phyloP scores from a whole-genome alignment of 805 yeast species.

The Teunomyces cretensis region DNA sequence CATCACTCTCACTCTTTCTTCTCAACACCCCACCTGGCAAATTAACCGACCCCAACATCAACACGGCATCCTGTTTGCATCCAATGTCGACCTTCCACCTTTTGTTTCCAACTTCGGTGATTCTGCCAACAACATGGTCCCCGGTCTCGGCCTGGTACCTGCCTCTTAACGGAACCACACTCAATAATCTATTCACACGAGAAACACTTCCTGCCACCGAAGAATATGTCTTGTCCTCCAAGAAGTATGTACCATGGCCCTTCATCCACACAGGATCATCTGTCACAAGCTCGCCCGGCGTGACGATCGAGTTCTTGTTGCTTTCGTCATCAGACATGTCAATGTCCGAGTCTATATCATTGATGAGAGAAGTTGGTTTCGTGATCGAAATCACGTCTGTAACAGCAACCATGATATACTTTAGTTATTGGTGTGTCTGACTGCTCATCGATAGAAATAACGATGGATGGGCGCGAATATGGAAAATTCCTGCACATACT shows the following conservation, averaged over 20 bases:
- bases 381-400: slow-evolving; percentile 35
- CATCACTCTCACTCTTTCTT: slow-evolving; percentile 93
- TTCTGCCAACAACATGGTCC: slow-evolving; percentile 91
- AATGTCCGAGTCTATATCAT: slow-evolving; percentile 36
- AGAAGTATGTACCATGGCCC: slow-evolving; percentile 93
- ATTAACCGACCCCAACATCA: slow-evolving; percentile 93
- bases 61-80: slow-evolving; percentile 86
- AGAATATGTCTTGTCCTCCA: slow-evolving; percentile 73
- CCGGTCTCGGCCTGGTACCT: slow-evolving; percentile 93
- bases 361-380: slow-evolving; percentile 21
- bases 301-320: slow-evolving; percentile 50
- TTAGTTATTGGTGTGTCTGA: background rate
- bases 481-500: too few relatives aligned
- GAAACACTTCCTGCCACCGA: slow-evolving; percentile 91
- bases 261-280: slow-evolving; percentile 97
- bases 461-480: background rate
- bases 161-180: slow-evolving; percentile 84
- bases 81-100: slow-evolving; percentile 98
- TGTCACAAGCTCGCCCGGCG: slow-evolving; percentile 96
- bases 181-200: slow-evolving; percentile 80
- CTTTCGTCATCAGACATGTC: slow-evolving; percentile 40
- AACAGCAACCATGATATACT: background rate
- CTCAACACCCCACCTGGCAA: slow-evolving; percentile 96
- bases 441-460: background rate
- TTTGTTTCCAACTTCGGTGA: slow-evolving; percentile 89